Evolutionary conservation across 2,329 filamentous ascomycete species (phyloP).

Genomic region (Dothideomycetes sp.): DNA sequence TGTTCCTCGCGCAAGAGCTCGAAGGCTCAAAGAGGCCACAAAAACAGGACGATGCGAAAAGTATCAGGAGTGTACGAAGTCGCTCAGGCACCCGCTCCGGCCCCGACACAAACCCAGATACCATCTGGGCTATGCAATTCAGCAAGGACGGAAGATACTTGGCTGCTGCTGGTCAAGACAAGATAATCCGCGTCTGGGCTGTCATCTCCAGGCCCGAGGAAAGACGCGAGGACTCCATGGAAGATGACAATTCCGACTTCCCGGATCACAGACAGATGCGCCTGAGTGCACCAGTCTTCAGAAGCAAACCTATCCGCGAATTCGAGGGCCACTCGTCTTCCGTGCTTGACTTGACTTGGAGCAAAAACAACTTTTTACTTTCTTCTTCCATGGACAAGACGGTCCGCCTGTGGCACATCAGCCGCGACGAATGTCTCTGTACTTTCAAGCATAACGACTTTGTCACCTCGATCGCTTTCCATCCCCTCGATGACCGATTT

Average conservation of each 20-base stretch:
- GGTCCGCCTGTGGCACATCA: conserved; percentile 87
- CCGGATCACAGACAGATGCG: conserved; percentile 22
- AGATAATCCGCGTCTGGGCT: conserved; percentile 75
- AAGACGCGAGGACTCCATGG: conserved; percentile 54
- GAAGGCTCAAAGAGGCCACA: conserved; percentile 27
- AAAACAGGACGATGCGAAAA: conserved; percentile 18
- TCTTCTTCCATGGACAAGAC: conserved; percentile 98
- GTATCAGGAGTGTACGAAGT: conserved; percentile 8
- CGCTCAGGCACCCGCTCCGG: conserved; percentile 7
- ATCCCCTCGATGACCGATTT: conserved; percentile 89
- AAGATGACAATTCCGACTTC: conserved; percentile 17
- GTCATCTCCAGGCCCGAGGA: conserved; percentile 78
- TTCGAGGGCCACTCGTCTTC: conserved; percentile 77
- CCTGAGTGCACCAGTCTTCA: conserved; percentile 84
- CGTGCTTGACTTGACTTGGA: conserved; percentile 89
- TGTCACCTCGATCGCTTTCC: conserved; percentile 88
- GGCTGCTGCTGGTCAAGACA: conserved; percentile 85
- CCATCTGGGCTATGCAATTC: conserved; percentile 88
- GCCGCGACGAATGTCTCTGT: conserved; percentile 73
- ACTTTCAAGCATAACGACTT: conserved; percentile 93
- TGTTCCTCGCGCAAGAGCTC: conserved; percentile 92
- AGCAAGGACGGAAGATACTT: conserved; percentile 85
- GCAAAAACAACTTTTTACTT: conserved; percentile 95
- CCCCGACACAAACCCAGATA: conserved; percentile 23
- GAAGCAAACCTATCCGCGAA: conserved; percentile 63